A percentile compares a stretch with the other conserved stretches of the same genome.
These are phyloP conservation scores for Backusella australiensis DNA, from an alignment of 192 early-diverging fungal genomes.

Conservation along the genomic window DNA sequence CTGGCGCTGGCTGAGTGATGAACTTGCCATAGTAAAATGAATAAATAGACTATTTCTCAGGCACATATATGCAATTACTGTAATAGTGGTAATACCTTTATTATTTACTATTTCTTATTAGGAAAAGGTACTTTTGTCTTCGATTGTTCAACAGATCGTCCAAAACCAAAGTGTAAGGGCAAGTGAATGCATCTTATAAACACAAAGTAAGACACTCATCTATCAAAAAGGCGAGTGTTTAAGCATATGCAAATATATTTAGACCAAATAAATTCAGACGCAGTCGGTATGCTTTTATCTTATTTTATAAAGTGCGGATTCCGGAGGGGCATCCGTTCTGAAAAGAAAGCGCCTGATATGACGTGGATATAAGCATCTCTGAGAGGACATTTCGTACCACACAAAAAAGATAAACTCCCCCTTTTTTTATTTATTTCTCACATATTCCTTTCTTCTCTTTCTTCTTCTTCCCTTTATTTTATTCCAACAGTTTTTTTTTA, in stretches of 20 bases:
- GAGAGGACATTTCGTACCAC: neutral
- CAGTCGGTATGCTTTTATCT: neutral
- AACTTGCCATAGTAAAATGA: neutral
- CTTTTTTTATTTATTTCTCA: neutral
- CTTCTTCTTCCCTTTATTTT: neutral
- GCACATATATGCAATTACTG: neutral
- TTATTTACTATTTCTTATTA: neutral
- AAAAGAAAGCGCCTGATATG: neutral
- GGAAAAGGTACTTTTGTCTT: neutral
- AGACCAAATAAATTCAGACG: neutral
- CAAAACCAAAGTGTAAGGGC: neutral
- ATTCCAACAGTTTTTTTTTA: neutral
- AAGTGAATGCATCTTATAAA: neutral
- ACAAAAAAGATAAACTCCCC: neutral
- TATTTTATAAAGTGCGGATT: neutral
- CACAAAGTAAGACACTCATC: neutral
- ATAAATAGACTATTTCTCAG: neutral
- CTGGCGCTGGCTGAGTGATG: neutral
- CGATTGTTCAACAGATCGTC: neutral
- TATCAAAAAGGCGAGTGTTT: neutral
- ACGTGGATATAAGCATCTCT: neutral
- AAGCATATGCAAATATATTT: neutral
- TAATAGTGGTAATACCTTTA: neutral
- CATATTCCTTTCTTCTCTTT: neutral
- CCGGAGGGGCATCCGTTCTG: neutral